Conservation (phyloP, 305 asterid species). For the Solanum hybrid region DNA sequence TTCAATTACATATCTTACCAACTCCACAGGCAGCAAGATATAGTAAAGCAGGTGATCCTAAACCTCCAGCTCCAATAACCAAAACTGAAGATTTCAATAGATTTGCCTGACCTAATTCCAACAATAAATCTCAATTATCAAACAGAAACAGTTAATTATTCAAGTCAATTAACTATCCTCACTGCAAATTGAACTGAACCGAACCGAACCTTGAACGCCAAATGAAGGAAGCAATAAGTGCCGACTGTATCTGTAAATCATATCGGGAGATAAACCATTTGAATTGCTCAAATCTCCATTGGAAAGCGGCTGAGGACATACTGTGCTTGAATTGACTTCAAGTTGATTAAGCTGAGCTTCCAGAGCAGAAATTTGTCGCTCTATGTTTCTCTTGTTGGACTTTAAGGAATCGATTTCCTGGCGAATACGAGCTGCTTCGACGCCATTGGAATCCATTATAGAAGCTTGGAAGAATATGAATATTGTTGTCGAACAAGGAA, state of each 20-base stretch:
- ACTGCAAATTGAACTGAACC: not conserved
- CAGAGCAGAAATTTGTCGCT: conserved; percentile 49
- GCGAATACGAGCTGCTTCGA: conserved; percentile 35
- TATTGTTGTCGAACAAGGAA: not conserved
- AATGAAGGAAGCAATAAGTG: conserved; percentile 87
- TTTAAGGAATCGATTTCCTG: conserved; percentile 42
- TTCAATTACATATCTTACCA: conserved; percentile 14
- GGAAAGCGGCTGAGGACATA: conserved; percentile 2
- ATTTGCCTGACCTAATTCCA: conserved; percentile 48
- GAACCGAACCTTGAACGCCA: conserved; percentile 37
- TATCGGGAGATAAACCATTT: conserved; percentile 54
- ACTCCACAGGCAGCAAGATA: conserved; percentile 82
- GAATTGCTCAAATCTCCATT: conserved; percentile 3
- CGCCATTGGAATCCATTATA: conserved; percentile 35
- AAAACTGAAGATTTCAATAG: conserved; percentile 70
- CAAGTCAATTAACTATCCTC: not conserved
- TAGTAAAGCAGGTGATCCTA: conserved; percentile 86
- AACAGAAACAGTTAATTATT: not conserved
- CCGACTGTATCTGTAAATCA: conserved; percentile 86
- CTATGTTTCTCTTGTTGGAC: conserved; percentile 34
- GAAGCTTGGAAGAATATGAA: not conserved
- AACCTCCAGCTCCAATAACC: conserved; percentile 97
- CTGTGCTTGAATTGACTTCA: conserved; percentile 14
- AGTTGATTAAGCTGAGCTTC: conserved; percentile 40
- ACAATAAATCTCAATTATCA: not conserved